phyloP scores from a whole-genome alignment of 192 early-diverging fungal genomes.

The Mortierella antarctica region DNA sequence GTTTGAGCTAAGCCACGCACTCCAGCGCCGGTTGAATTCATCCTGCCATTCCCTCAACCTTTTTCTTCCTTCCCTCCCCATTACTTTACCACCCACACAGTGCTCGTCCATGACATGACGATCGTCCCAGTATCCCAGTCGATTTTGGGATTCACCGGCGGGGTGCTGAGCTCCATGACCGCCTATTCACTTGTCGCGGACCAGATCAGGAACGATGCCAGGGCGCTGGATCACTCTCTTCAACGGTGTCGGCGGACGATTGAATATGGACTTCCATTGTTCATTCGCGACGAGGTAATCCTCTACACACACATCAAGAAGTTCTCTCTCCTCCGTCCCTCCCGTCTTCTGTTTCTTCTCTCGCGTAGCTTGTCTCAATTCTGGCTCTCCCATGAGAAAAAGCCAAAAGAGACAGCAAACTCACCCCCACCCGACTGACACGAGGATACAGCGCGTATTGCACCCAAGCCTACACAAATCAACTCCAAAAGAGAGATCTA shows the following conservation, averaged over 20 bases:
- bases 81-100: not conserved
- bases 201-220: constrained; percentile 23
- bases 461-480: not conserved
- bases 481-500: not conserved
- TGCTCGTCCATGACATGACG: constrained; percentile 48
- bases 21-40: too few relatives aligned
- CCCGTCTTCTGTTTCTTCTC: too few relatives aligned
- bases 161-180: constrained; percentile 45
- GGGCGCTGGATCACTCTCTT: constrained; percentile 27
- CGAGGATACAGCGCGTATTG: not conserved
- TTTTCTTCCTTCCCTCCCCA: not conserved
- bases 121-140: constrained; percentile 49
- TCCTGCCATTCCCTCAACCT: too few relatives aligned
- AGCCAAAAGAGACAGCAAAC: not conserved
- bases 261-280: constrained; percentile 46
- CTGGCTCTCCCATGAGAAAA: too few relatives aligned
- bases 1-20: not conserved
- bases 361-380: too few relatives aligned
- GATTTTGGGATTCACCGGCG: constrained; percentile 52
- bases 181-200: constrained; percentile 38
- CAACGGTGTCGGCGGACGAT: constrained; percentile 29
- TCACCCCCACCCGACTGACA: not conserved
- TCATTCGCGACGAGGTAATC: constrained; percentile 51
- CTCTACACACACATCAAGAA: too few relatives aligned
- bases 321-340: too few relatives aligned